These are phyloP conservation scores for Sextonia rubra DNA, from an alignment of 164 flowering plant species.

Conservation along the genomic window DNA sequence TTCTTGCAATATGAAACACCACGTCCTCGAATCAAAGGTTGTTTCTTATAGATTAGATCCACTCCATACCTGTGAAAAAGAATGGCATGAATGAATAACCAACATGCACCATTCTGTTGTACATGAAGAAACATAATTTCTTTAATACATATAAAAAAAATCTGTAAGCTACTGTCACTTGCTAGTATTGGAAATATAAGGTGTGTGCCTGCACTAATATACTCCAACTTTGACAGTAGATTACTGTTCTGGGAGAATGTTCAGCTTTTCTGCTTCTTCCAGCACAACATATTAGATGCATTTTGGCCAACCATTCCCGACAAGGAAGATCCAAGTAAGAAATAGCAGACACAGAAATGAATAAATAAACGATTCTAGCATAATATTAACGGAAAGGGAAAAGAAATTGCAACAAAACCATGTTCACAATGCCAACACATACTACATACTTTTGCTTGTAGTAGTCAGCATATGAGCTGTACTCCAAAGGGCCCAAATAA, in stretches of 20 bases:
- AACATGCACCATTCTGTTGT: slow-evolving; percentile 42
- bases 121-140: slow-evolving; percentile 38
- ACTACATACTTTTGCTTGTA: slow-evolving; percentile 81
- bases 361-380: neutral
- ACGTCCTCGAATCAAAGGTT: slow-evolving; percentile 85
- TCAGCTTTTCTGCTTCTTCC: slow-evolving; percentile 30
- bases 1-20: slow-evolving; percentile 99
- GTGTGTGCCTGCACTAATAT: neutral
- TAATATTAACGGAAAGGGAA: neutral
- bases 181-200: slow-evolving; percentile 11
- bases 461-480: slow-evolving; percentile 94
- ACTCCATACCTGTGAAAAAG: slow-evolving; percentile 75
- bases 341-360: neutral
- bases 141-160: slow-evolving; percentile 28
- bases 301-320: slow-evolving; percentile 33
- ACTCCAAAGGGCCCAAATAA: slow-evolving; percentile 94
- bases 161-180: slow-evolving; percentile 22
- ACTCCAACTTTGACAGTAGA: slow-evolving; percentile 22
- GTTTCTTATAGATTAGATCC: slow-evolving; percentile 65
- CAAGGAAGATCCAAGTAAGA: slow-evolving; percentile 9
- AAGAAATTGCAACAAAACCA: neutral
- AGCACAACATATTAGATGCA: slow-evolving; percentile 49
- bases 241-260: slow-evolving; percentile 26
- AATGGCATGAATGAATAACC: slow-evolving; percentile 36
- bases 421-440: neutral